Base-by-base conservation (phyloP, 148 eudicot species). In the Persicaria tinctoria region DNA sequence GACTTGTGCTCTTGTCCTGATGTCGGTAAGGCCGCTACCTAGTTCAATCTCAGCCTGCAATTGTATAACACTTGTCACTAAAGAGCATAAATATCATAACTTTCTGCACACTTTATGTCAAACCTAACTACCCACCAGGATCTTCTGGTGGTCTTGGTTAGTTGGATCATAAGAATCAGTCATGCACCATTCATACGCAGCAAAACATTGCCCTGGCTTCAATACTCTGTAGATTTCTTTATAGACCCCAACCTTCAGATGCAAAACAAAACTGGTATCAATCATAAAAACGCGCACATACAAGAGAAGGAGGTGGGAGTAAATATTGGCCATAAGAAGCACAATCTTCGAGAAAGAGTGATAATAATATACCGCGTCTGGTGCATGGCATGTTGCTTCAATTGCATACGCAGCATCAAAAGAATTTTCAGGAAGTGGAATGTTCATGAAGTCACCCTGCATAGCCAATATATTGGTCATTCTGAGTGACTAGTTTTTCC, bases 321-420 rank as follows among this genome's bases (percentile, higher is more conserved):
- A 32, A 32, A 32, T 32, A 32, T 32, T 32, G 41, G 41, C 41
- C 41, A 32, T 1, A 55, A 55, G 60, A 55, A 20, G 60, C 20
- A 11, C 53, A 2, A 50, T 50, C 53, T 54, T 54, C 20, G 13
- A 60, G 11, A 27, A 70, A 41, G 14, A 12, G 44, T 13, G 60
- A 27, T 72, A 54, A 66, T 17, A 74, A 78, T 84, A 53, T 86
- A 95, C 98, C 79, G 90, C 84, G 85, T 95, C 94, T 18, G 97
- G 97, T 51, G 99, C 99, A 82, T 95, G 99, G 70, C 99, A 92
- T 46, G 97, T 95, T 76, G 99, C 99, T 80, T 92, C 99, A 73
- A 95, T 95, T 73, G 97, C 99, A 86, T 90, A 95, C 0, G 90
- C 88, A 11, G 96, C 97, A 85, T 95, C 99, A 78, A 85, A 95